These are phyloP conservation scores for Tylopilus vinaceipallidus DNA, from an alignment of 768 basidiomycete species.

Conservation along the genomic window DNA sequence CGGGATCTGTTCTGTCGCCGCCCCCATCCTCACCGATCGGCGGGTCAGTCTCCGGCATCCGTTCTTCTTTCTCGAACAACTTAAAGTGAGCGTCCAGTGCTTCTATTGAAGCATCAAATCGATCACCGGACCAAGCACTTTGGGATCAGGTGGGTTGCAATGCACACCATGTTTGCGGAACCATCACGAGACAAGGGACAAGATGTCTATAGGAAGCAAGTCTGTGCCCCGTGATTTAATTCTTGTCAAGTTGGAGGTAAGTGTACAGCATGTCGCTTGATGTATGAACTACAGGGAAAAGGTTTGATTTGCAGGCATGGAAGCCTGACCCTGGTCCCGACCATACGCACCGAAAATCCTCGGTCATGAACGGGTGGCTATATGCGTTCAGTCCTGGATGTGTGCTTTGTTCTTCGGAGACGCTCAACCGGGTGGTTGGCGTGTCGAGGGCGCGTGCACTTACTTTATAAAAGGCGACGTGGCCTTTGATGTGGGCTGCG, in stretches of 20 bases:
- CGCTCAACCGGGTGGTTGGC: not conserved
- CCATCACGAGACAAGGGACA: not conserved
- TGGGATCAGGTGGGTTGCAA: not conserved
- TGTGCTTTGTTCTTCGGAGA: slow-evolving; percentile 18
- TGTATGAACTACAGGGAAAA: not conserved
- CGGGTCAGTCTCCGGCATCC: not conserved
- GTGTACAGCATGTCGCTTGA: not conserved
- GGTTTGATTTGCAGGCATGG: not conserved
- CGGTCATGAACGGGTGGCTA: no score
- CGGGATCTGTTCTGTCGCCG: not conserved
- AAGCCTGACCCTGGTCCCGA: not conserved
- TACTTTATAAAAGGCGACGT: slow-evolving; percentile 81
- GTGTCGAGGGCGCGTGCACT: slow-evolving; percentile 2
- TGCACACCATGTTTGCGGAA: not conserved
- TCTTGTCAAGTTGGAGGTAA: not conserved
- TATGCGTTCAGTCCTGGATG: slow-evolving; percentile 13
- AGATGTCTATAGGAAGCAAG: not conserved
- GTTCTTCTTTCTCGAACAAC: not conserved
- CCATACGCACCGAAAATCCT: not conserved
- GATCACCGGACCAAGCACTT: not conserved
- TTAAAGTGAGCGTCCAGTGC: not conserved
- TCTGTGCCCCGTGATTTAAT: not conserved
- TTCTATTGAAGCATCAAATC: not conserved
- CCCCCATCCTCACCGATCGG: no score
- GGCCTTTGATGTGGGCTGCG: slow-evolving; percentile 60